Base-by-base conservation (phyloP, 129 eudicot genomes). In the Kitagawia praeruptora region DNA sequence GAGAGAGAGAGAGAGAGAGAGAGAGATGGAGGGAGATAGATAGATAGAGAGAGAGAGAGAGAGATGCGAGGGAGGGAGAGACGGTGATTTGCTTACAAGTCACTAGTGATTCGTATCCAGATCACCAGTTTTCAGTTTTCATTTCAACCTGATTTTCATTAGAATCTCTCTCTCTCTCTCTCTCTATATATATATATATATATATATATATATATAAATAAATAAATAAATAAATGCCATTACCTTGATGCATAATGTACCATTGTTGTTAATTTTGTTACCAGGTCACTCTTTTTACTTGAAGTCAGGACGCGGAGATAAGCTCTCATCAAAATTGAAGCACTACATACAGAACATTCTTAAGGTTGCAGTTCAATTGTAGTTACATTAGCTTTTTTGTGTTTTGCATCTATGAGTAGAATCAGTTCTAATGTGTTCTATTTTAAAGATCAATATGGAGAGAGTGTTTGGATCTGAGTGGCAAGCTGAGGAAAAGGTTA, bases 401-500 rank as follows among this genome's bases (percentile, higher is more conserved):
- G 8, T 7, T 40, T 70, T 74, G 41, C 80, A 42, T 40, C 4
- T 23, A 51, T 49, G 27, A 42, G 11, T 49, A 39, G 48, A 41
- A 72, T 19, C 5, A 10, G 47, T 46, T 27, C 6, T 42, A 3
- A 42, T 67, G 23, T 74, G 15, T 75, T 27, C 44, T 54, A 80
- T 76, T 81, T 63, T 53, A 49, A 78, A 92, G 94, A 76, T 78
- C 27, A 96, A 96, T 78, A 96, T 92, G 99, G 99, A 90, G 82
- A 87, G 82, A 23, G 90, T 88, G 34, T 96, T 70, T 85, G 98
- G 98, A 81, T 75, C 86, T 41, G 97, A 92, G 78, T 96, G 99
- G 99, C 84, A 90, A n/a, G 70, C 76, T 38, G 98, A 96, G 84
- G 99, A 96, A 84, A 96, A 89, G 87, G 85, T 84, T 79, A 96